Percentiles rank a stretch among this genome's conserved stretches.
phyloP scores from a whole-genome alignment of 2,329 filamentous ascomycete genomes.

The Botrytis hyacinthi region DNA sequence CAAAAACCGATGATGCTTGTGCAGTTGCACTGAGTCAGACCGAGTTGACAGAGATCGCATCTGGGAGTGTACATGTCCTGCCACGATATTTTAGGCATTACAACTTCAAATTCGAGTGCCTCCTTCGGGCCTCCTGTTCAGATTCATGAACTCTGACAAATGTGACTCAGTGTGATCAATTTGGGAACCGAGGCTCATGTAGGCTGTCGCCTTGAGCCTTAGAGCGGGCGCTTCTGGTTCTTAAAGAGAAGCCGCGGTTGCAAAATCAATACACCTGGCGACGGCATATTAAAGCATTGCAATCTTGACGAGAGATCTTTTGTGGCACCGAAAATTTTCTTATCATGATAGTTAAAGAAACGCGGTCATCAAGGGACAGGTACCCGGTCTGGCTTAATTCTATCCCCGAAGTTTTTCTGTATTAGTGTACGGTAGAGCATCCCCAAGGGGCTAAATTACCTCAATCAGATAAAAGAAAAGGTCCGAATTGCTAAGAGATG shows the following conservation, averaged over 20 bases:
- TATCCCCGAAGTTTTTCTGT: not conserved
- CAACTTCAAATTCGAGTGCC: not conserved
- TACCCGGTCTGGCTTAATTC: not conserved
- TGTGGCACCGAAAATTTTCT: not conserved
- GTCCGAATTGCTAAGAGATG: not conserved
- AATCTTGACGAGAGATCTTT: not conserved
- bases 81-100: not conserved
- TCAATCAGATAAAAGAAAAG: not conserved
- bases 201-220: not conserved
- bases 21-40: not conserved
- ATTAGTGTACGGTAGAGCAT: not conserved
- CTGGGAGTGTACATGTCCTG: not conserved
- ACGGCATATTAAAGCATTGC: not conserved
- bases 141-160: not conserved
- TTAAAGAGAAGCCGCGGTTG: not conserved
- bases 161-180: not conserved
- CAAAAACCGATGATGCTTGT: not conserved
- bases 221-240: not conserved
- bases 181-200: not conserved
- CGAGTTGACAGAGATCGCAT: not conserved
- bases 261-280: not conserved
- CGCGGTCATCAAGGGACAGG: not conserved
- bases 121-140: not conserved
- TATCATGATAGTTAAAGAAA: not conserved
- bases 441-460: not conserved